phyloP scores from a whole-genome alignment of 2,329 filamentous ascomycete genomes.

The Geosmithia morbida region DNA sequence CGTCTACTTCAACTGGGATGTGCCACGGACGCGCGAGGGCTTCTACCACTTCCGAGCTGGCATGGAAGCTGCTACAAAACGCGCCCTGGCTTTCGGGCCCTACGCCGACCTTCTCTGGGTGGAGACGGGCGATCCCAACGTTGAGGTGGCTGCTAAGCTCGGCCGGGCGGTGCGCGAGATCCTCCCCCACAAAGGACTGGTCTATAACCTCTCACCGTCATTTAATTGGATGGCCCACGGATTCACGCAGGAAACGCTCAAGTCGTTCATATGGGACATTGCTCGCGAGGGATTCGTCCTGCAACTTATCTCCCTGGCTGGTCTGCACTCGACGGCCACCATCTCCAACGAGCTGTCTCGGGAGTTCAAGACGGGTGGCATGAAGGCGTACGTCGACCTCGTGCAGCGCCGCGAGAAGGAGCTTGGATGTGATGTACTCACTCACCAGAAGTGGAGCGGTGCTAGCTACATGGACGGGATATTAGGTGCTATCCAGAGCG shows the following conservation, averaged over 20 bases:
- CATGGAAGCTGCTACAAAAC: conserved; percentile 78
- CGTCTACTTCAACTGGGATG: conserved; percentile 79
- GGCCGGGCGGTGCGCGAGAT: conserved; percentile 58
- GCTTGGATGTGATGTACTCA: conserved; percentile 78
- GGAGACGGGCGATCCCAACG: conserved; percentile 81
- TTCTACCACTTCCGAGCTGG: conserved; percentile 84
- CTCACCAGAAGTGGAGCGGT: conserved; percentile 77
- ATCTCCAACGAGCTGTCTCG: conserved; percentile 61
- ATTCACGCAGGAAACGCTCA: conserved; percentile 69
- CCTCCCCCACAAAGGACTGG: conserved; percentile 71
- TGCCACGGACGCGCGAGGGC: conserved; percentile 83
- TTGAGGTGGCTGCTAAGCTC: conserved; percentile 61
- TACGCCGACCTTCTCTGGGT: conserved; percentile 96
- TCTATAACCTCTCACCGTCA: conserved; percentile 91
- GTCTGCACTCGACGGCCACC: conserved; percentile 50
- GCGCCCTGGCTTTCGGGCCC: conserved; percentile 78
- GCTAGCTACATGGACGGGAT: conserved; percentile 73
- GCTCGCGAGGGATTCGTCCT: conserved; percentile 71
- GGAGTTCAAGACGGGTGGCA: conserved; percentile 78
- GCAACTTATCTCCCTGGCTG: conserved; percentile 53
- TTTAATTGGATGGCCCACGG: conserved; percentile 99
- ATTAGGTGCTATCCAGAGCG: conserved; percentile 78
- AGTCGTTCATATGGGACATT: conserved; percentile 93
- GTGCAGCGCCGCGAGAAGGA: conserved; percentile 87
- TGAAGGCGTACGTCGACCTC: conserved; percentile 94